Base-by-base conservation (phyloP, 225 moss, liverwort and hornwort genomes). In the Pleurozium schreberi region DNA sequence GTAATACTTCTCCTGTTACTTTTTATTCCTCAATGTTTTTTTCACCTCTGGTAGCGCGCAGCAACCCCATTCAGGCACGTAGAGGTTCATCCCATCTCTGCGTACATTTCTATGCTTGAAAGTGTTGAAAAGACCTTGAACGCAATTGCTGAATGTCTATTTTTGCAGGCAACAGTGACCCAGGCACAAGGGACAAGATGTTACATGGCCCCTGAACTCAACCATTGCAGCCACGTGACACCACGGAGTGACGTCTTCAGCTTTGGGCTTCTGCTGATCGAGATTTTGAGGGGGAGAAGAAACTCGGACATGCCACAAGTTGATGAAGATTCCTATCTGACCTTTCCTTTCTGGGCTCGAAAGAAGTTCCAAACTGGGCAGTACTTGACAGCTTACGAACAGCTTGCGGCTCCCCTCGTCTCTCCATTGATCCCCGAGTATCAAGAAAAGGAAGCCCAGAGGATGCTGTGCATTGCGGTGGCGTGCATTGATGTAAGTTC, bases 121-220 rank as follows among this genome's bases (percentile, higher is more conserved):
- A 47, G 11, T 66, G 28, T 45, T 60, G 52, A 26, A 83, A 84
- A 75, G 16, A 43, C 19, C 10, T 33, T 57, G 33, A 34, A n/a
- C 9, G 28, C 38, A 52, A 63, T 63, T 38, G 52, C 6, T 28
- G 30, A 30, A 43, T 70, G 12, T 22, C 7, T 23, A 2, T 26
- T 65, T 66, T 57, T 67, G 45, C 82, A 88, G 82, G 88, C 82
- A 50, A 50, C 25, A 62, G 53, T 88, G 73, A 88, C 73, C 7
- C 74, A 40, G 74, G 88, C 88, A 53, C 91, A 88, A 76, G 93
- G 91, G 63, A 93, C 93, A 25, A 69, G 34, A 75, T 88, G 81
- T 53, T 93, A 93, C 38, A 93, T 93, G 93, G 93, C 91, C 34
- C 91, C 93, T 12, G 93, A 93, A 64, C 91, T 88, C 62, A 20